phyloP scores from a whole-genome alignment of 176 grass and related monocot genomes.

The Oropetium thomaeum region DNA sequence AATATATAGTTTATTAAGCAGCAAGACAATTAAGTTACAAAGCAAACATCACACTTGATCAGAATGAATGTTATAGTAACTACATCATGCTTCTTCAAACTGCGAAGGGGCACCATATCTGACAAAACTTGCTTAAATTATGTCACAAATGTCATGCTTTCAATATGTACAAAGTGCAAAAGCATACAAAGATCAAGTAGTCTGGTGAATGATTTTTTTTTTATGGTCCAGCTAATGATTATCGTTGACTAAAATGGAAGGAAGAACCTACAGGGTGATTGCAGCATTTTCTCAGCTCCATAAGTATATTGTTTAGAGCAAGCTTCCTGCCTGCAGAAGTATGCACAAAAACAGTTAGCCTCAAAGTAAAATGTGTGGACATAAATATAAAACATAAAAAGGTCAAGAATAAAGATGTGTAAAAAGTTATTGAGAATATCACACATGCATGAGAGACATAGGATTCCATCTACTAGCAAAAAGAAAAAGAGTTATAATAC shows the following conservation, averaged over 20 bases:
- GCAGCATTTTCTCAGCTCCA: constrained; percentile 60
- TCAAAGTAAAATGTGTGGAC: neutral
- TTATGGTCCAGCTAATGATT: too few species aligned
- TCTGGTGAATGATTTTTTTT: neutral
- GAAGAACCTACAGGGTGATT: constrained; percentile 59
- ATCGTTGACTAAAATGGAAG: constrained; percentile 2
- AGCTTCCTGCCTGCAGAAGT: constrained; percentile 50
- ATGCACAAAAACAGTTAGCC: neutral
- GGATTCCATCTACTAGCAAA: neutral
- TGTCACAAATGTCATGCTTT: neutral
- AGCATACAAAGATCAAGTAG: neutral
- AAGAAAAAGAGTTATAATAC: neutral
- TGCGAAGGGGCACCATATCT: neutral
- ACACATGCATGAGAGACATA: neutral
- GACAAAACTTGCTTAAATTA: neutral
- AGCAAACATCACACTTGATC: neutral
- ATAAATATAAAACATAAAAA: neutral
- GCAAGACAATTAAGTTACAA: neutral
- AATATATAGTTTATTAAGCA: neutral
- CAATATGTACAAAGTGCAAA: neutral
- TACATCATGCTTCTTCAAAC: neutral
- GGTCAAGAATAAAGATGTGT: neutral
- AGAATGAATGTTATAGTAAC: neutral
- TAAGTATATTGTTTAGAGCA: constrained; percentile 58
- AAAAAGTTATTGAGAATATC: neutral